A percentile compares a stretch with the other conserved stretches of the same genome.
Conservation (phyloP, 805 yeast species). For the Saccharomycopsis sp. region DNA sequence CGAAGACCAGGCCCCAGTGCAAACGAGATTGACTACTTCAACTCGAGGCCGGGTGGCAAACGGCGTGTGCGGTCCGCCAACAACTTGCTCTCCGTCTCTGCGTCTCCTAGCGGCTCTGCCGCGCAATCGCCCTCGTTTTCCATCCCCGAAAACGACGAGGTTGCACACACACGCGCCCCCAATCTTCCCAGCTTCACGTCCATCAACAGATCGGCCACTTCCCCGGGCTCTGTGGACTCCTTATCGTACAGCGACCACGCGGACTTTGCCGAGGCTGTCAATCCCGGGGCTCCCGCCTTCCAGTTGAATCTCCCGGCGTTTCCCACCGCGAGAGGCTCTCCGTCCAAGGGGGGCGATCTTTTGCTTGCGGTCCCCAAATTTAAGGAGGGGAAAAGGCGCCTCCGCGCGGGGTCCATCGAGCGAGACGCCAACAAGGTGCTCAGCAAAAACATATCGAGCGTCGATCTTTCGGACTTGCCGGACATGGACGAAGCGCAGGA, state of each 20-base stretch:
- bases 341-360: neutral
- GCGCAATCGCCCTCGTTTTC: neutral
- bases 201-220: neutral
- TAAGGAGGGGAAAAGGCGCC: slow-evolving; percentile 8
- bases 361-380: neutral
- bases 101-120: no score
- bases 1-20: neutral
- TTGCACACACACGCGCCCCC: neutral
- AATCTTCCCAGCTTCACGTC: neutral
- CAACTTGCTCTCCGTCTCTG: no score
- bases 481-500: slow-evolving; percentile 1
- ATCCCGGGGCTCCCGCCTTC: neutral
- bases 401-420: slow-evolving; percentile 14
- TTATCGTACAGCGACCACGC: neutral
- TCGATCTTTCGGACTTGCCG: neutral
- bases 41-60: neutral
- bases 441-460: slow-evolving; percentile 1
- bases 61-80: no score
- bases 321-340: no score
- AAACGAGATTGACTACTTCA: neutral
- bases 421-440: slow-evolving; percentile 11
- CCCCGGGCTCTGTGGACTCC: neutral
- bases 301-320: neutral
- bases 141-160: slow-evolving; percentile 1
- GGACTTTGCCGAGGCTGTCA: neutral